Evolutionary conservation across 352 stramenopile genomes (phyloP), one percentile per base, ranked within the genome.

Genomic region (Pythium chondricola): DNA sequence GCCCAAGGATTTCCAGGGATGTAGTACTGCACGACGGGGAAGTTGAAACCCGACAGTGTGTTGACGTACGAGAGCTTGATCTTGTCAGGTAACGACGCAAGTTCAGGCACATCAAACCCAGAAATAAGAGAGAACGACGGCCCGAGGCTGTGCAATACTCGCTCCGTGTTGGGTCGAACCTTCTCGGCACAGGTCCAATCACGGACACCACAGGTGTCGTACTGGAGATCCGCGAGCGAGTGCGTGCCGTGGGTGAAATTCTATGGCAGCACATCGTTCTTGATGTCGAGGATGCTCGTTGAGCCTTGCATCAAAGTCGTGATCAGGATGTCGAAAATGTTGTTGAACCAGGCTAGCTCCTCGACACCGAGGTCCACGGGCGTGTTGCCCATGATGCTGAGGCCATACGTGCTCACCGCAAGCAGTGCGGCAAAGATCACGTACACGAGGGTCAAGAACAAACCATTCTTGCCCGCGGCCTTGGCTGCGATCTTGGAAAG

Each of bases 1-100:
- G 56, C 48, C n/a, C 18, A 32, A 22, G 37, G 29, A 13, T 46
- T 20, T 14, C 56, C 56, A 1, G 43, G 26, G 2, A 64, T 40
- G 6, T 18, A 39, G 36, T 53, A 64, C 51, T 59, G 48, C 10
- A 52, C 56, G 5, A 52, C 42, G 8, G 44, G 48, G 17, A 54
- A 54, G 43, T 64, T 64, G 41, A 39, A 64, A 3, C 54, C 54
- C 4, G 33, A 50, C n/a, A 62, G 54, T 14, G 56, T 50, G 43
- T 62, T 62, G 26, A 62, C 47, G 32, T 64, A 54, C 45, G 54
- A 20, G 25, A 64, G n/a, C 24, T 36, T 27, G 29, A 63, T 33
- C 21, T 27, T 37, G 6, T 58, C 29, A 1, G 31, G 25, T 26
- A 24, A 18, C 22, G 43, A 20, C 27, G 42, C 40, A 35, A 64